These are phyloP conservation scores for Trichoderma lentiforme DNA, from an alignment of 2,329 filamentous ascomycete species.

Conservation along the genomic window DNA sequence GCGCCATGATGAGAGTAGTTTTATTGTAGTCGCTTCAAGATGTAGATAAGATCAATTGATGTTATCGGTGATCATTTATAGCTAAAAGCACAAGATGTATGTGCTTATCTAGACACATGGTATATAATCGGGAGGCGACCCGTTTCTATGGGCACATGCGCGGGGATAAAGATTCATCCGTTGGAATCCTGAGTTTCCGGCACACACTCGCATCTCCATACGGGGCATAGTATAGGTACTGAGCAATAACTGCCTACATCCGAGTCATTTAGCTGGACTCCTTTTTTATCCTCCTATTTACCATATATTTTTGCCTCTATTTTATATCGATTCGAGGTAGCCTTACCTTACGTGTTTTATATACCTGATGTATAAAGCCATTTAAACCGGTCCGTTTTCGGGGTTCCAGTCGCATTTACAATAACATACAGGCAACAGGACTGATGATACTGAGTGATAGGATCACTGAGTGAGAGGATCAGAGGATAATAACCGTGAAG, in stretches of 20 bases:
- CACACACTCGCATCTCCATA: neutral
- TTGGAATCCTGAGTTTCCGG: neutral
- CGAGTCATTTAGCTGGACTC: neutral
- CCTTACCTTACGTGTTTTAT: neutral
- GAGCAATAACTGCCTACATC: neutral
- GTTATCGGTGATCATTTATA: neutral
- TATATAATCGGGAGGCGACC: neutral
- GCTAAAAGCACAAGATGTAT: neutral
- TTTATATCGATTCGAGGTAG: neutral
- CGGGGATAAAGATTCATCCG: slow-evolving; percentile 10
- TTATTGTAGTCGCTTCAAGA: neutral
- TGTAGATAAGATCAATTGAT: neutral
- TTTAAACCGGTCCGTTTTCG: neutral
- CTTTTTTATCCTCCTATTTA: neutral
- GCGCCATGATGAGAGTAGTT: neutral
- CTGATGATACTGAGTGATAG: neutral
- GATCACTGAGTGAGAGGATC: neutral
- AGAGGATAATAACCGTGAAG: neutral
- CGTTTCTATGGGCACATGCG: neutral
- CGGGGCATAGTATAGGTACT: neutral
- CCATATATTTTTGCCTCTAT: neutral
- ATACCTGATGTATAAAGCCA: neutral
- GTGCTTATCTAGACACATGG: neutral
- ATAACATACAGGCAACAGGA: neutral
- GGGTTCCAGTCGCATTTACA: neutral